Evolutionary conservation across 768 basidiomycete species (phyloP).

Genomic region (Calocera cornea): DNA sequence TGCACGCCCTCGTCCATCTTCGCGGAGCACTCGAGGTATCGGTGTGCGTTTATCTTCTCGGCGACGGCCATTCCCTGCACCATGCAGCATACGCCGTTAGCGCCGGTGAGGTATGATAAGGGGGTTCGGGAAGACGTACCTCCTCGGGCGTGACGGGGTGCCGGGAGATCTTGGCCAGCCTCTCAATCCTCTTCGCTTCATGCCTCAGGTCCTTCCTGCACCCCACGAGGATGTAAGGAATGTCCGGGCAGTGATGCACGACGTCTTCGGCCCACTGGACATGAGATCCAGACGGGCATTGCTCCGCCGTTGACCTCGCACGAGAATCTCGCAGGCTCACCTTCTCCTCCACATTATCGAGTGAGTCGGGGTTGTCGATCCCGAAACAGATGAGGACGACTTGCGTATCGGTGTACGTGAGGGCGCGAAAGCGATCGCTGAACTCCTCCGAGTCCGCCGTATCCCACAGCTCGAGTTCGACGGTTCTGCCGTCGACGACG

Average conservation of each 20-base stretch:
- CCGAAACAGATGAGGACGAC: slow-evolving; percentile 99
- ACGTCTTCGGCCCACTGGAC: slow-evolving; percentile 97
- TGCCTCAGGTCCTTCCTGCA: slow-evolving; percentile 98
- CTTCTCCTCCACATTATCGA: slow-evolving; percentile 99
- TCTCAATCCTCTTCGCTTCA: slow-evolving; percentile 84
- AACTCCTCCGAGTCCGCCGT: slow-evolving; percentile 98
- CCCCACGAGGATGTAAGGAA: slow-evolving; percentile 94
- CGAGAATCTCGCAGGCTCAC: slow-evolving; percentile 40
- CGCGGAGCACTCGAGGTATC: slow-evolving; percentile 96
- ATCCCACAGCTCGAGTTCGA: slow-evolving; percentile 99
- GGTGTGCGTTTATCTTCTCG: slow-evolving; percentile 91
- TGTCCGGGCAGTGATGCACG: slow-evolving; percentile 87
- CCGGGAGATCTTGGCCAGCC: slow-evolving; percentile 87
- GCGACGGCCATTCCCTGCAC: slow-evolving; percentile 84
- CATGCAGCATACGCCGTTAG: not conserved
- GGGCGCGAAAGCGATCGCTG: slow-evolving; percentile 93
- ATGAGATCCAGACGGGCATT: slow-evolving; percentile 7
- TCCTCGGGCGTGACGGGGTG: slow-evolving; percentile 88
- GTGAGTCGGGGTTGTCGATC: slow-evolving; percentile 91
- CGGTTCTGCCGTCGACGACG: slow-evolving; percentile 95
- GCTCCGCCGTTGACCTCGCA: not conserved
- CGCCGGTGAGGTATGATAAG: not conserved
- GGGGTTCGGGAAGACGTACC: slow-evolving; percentile 36
- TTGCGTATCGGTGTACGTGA: slow-evolving; percentile 98
- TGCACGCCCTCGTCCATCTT: slow-evolving; percentile 92